A percentile compares a stretch with the other conserved stretches of the same genome.
phyloP scores from a whole-genome alignment of 495 filamentous ascomycete species.

The Amphirosellinia nigrospora region DNA sequence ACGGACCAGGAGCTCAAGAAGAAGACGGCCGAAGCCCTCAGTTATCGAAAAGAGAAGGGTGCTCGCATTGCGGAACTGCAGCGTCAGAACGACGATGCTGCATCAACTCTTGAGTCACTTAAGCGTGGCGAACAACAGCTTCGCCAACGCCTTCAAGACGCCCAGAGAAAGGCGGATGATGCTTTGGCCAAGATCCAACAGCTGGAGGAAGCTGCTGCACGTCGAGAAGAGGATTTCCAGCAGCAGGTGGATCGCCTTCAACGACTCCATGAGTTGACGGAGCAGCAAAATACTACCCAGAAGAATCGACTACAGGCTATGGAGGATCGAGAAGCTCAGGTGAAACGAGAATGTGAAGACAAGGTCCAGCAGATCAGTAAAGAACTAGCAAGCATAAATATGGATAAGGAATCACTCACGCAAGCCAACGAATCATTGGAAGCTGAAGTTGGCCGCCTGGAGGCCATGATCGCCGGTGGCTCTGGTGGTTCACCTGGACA shows the following conservation, averaged over 20 bases:
- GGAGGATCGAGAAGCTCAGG: constrained; percentile 74
- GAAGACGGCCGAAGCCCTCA: constrained; percentile 81
- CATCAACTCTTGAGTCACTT: constrained; percentile 73
- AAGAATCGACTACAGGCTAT: constrained; percentile 83
- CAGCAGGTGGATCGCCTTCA: constrained; percentile 80
- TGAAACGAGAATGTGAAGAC: constrained; percentile 79
- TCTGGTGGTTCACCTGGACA: constrained; percentile 36
- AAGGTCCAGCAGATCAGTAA: constrained; percentile 79
- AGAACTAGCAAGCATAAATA: constrained; percentile 67
- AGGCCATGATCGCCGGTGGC: constrained; percentile 44
- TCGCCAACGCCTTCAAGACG: constrained; percentile 79
- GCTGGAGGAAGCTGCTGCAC: constrained; percentile 79
- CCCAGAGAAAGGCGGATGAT: constrained; percentile 85
- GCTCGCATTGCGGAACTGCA: constrained; percentile 85
- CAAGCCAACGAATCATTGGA: constrained; percentile 74
- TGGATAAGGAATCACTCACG: constrained; percentile 74
- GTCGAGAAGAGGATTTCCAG: constrained; percentile 78
- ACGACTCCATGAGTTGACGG: constrained; percentile 83
- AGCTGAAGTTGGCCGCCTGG: constrained; percentile 69
- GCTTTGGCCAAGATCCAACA: constrained; percentile 79
- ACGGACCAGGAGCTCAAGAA: constrained; percentile 88
- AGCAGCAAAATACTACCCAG: constrained; percentile 80
- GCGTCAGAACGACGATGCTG: constrained; percentile 83
- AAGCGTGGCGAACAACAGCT: constrained; percentile 79
- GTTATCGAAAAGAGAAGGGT: constrained; percentile 93